phyloP scores from a whole-genome alignment of 495 filamentous ascomycete genomes.

The Coniosporium apollinis region DNA sequence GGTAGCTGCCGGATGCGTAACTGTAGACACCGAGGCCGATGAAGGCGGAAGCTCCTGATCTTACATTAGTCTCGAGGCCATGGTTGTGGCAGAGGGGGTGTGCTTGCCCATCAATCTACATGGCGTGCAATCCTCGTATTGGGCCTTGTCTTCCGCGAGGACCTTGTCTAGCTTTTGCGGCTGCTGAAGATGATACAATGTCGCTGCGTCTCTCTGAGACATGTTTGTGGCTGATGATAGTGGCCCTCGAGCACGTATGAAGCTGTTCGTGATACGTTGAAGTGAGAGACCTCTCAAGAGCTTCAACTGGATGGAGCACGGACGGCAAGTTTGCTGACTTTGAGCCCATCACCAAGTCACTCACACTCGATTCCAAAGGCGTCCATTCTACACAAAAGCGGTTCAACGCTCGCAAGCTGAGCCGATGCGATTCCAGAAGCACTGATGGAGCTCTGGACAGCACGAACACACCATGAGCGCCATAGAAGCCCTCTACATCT shows the following conservation, averaged over 20 bases:
- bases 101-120: slow-evolving; percentile 23
- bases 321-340: too few species aligned
- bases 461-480: slow-evolving; percentile 42
- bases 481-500: slow-evolving; percentile 93
- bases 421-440: too few species aligned
- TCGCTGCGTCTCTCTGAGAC: too few species aligned
- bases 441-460: too few species aligned
- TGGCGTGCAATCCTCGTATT: slow-evolving; percentile 21
- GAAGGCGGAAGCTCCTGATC: slow-evolving; percentile 62
- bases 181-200: neutral
- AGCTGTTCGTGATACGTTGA: too few species aligned
- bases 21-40: slow-evolving; percentile 80
- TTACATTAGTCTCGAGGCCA: neutral
- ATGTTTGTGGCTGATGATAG: too few species aligned
- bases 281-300: too few species aligned
- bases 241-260: too few species aligned
- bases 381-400: too few species aligned
- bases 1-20: slow-evolving; percentile 61
- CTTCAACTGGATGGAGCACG: too few species aligned
- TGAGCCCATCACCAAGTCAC: too few species aligned
- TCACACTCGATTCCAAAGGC: neutral
- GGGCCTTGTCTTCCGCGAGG: slow-evolving; percentile 8
- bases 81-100: neutral
- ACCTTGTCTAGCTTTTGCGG: slow-evolving; percentile 3
- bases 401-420: too few species aligned